Evolutionary conservation across 192 early-diverging fungal genomes (phyloP), one percentile per base, ranked within the genome.

Genomic region (Chytriomyces sp.): DNA sequence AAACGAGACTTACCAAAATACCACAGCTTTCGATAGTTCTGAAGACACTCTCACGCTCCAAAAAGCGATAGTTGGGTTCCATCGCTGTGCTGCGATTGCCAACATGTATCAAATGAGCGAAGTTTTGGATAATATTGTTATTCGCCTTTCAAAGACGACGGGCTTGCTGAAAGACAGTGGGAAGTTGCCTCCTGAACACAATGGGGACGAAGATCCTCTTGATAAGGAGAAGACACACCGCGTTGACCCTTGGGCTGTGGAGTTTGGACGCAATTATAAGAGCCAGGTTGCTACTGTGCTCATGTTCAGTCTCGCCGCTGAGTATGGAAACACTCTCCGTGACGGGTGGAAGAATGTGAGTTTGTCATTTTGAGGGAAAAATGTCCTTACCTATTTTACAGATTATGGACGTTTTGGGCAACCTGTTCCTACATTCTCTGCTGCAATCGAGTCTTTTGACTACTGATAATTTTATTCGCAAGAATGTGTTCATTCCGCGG

Each of bases 201-300:
- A 53, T 14, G 12, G n/a, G 3, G 61, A 52, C 10, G 40, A 49
- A 75, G 52, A 6, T 36, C 60, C 4, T 22, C 33, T 40, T 57
- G 53, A 36, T 28, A 40, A 59, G 0, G 25, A 58, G 17, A 17
- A 22, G 8, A 19, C 37, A 6, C n/a, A 31, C 12, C 32, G 56
- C 30, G 74, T 81, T 14, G 84, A 88, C 78, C 78, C 72, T 3
- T 86, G 84, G 44, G 84, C 90, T 0, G 86, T 96, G 25, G 91
- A 94, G 39, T 92, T 99, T 86, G 96, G 96, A 60, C 82, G 88
- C 39, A 93, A 91, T 70, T 93, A 92, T 70, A 89, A 90, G 44
- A 91, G 91, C n/a, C 95, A 98, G 80, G 81, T 96, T 56, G 94
- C 93, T 4, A 85, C 93, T 44, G 91, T 96, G 5, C 83, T 96